A percentile compares a stretch with the other conserved stretches of the same genome.
phyloP scores from a whole-genome alignment of 164 flowering plant species.

The Annona cherimola region DNA sequence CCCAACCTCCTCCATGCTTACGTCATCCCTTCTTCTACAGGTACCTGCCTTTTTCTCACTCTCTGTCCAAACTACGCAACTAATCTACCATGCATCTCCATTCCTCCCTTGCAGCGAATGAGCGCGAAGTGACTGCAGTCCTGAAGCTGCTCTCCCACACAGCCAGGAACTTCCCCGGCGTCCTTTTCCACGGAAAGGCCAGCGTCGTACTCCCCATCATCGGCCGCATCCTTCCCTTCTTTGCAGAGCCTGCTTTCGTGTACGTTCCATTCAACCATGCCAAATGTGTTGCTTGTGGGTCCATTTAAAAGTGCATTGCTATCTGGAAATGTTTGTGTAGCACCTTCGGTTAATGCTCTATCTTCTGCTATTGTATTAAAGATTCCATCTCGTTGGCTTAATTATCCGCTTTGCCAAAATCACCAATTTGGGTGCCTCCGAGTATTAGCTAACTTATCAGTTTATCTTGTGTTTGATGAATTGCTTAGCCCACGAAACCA shows the following conservation, averaged over 20 bases:
- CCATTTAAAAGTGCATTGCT: no score
- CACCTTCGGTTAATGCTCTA: no score
- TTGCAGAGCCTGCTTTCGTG: conserved; percentile 75
- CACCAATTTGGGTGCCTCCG: no score
- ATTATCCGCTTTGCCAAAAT: no score
- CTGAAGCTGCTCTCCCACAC: conserved; percentile 73
- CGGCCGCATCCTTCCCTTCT: conserved; percentile 74
- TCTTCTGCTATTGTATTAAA: no score
- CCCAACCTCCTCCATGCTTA: conserved; percentile 80
- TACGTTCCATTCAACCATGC: conserved; percentile 17
- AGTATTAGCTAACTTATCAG: no score
- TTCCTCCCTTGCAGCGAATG: conserved; percentile 49
- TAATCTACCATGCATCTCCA: neutral
- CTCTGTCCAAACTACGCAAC: neutral
- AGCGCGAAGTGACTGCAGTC: conserved; percentile 83
- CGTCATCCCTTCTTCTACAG: conserved; percentile 74
- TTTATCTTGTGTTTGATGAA: no score
- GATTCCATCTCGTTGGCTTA: no score
- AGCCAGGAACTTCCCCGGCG: conserved; percentile 79
- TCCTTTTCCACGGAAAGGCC: conserved; percentile 76
- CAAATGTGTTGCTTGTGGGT: no score
- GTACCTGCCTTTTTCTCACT: conserved; percentile 21
- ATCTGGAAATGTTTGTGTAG: no score
- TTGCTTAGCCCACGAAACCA: no score
- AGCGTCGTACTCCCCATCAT: conserved; percentile 65